phyloP scores from a whole-genome alignment of 75 land plant species.

The Cunninghamia lanceolata region DNA sequence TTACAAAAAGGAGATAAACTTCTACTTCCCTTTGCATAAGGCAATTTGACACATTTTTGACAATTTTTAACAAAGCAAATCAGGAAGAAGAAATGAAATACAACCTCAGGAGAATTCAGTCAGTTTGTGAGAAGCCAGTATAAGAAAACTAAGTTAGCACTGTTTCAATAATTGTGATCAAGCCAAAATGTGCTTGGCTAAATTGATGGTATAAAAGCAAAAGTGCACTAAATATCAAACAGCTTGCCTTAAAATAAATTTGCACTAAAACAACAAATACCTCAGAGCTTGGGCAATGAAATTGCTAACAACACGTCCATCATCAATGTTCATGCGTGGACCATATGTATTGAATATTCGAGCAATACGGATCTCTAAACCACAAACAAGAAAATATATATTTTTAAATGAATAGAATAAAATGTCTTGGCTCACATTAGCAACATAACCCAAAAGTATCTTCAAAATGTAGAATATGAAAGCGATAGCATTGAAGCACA shows the following conservation, averaged over 20 bases:
- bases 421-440: neutral
- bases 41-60: neutral
- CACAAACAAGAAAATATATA: neutral
- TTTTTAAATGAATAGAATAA: neutral
- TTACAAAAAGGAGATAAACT: neutral
- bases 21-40: neutral
- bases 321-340: slow-evolving; percentile 87
- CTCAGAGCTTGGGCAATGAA: slow-evolving; percentile 79
- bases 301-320: slow-evolving; percentile 95
- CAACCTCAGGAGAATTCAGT: neutral
- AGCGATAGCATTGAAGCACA: slow-evolving; percentile 11
- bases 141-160: neutral
- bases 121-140: neutral
- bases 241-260: neutral
- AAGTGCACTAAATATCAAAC: neutral
- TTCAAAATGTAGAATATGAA: neutral
- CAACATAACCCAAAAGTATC: neutral
- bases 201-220: neutral
- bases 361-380: slow-evolving; percentile 74
- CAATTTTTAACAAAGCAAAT: neutral
- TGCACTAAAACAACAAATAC: slow-evolving; percentile 14
- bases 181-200: neutral
- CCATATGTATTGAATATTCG: slow-evolving; percentile 91
- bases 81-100: neutral
- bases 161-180: neutral